A percentile compares a stretch with the other conserved stretches of the same genome.
phyloP scores from a whole-genome alignment of 2,329 filamentous ascomycete species.

The Penicillium sp. region DNA sequence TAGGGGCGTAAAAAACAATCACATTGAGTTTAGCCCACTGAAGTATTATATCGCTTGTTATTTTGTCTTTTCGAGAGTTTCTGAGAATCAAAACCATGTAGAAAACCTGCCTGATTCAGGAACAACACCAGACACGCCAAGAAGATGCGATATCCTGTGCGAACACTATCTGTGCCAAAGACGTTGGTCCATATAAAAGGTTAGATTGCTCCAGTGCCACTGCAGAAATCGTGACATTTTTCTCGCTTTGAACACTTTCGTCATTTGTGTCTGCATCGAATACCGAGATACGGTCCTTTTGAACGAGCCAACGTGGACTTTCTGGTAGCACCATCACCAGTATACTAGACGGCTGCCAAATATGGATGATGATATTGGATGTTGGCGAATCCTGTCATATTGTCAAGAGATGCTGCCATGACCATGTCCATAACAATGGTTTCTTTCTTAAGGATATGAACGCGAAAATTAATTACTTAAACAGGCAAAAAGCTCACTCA shows the following conservation, averaged over 20 bases:
- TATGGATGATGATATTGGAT: too few species aligned
- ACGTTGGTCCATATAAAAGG: constrained; percentile 32
- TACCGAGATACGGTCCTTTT: constrained; percentile 28
- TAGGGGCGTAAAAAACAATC: constrained; percentile 37
- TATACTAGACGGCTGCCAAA: too few species aligned
- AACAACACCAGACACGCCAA: constrained; percentile 48
- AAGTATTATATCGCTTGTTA: background rate
- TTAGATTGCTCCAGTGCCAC: constrained; percentile 43
- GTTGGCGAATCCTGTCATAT: too few species aligned
- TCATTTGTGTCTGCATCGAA: too few species aligned
- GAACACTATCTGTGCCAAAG: constrained; percentile 41
- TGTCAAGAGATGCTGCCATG: too few species aligned
- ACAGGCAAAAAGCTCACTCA: too few species aligned
- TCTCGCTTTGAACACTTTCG: constrained; percentile 27
- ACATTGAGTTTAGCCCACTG: constrained; percentile 40
- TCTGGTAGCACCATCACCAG: constrained; percentile 26
- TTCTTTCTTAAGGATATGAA: too few species aligned
- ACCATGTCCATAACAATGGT: too few species aligned
- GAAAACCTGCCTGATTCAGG: constrained; percentile 46
- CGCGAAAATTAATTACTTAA: too few species aligned
- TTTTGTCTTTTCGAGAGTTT: too few species aligned
- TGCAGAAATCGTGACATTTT: constrained; percentile 39
- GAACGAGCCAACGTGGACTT: constrained; percentile 46
- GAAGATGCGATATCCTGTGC: constrained; percentile 43
- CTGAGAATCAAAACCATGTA: too few species aligned